phyloP scores from a whole-genome alignment of 305 asterid genomes.

The Ajuga reptans region DNA sequence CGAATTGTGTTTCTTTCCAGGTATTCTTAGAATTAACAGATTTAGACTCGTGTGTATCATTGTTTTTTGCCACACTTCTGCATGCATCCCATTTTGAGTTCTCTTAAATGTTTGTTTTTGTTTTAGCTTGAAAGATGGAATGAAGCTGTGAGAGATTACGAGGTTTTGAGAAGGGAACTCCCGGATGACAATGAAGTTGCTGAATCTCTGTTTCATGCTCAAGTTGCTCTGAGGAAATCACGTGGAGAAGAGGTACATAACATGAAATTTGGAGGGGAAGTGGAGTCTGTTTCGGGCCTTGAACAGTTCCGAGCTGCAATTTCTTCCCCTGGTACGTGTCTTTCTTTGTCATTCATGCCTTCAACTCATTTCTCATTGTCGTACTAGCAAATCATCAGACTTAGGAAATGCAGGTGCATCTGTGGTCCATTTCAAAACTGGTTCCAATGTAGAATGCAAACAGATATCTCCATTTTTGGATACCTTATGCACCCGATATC shows the following conservation, averaged over 20 bases:
- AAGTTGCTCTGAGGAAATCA: constrained; percentile 64
- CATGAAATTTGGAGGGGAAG: constrained; percentile 79
- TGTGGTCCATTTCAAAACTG: constrained; percentile 55
- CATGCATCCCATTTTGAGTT: not conserved
- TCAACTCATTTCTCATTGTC: not conserved
- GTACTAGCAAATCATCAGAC: constrained; percentile 10
- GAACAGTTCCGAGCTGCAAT: constrained; percentile 79
- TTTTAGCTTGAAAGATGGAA: constrained; percentile 75
- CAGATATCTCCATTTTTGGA: constrained; percentile 67
- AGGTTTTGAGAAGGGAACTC: constrained; percentile 52
- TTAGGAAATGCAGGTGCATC: constrained; percentile 57
- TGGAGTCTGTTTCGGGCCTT: constrained; percentile 55
- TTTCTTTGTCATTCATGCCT: not conserved
- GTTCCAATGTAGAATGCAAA: constrained; percentile 48
- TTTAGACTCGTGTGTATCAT: too few relatives aligned
- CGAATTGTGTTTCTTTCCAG: too few relatives aligned
- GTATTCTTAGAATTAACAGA: too few relatives aligned
- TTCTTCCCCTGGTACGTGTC: constrained; percentile 54
- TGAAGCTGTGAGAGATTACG: constrained; percentile 83
- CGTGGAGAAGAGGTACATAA: constrained; percentile 69
- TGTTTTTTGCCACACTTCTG: too few relatives aligned
- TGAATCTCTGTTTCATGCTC: constrained; percentile 70
- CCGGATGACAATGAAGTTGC: constrained; percentile 70
- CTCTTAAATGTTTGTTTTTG: not conserved
- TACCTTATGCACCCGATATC: constrained; percentile 55